Conservation (phyloP, 768 basidiomycete genomes). For the Boletus rubropictus region DNA sequence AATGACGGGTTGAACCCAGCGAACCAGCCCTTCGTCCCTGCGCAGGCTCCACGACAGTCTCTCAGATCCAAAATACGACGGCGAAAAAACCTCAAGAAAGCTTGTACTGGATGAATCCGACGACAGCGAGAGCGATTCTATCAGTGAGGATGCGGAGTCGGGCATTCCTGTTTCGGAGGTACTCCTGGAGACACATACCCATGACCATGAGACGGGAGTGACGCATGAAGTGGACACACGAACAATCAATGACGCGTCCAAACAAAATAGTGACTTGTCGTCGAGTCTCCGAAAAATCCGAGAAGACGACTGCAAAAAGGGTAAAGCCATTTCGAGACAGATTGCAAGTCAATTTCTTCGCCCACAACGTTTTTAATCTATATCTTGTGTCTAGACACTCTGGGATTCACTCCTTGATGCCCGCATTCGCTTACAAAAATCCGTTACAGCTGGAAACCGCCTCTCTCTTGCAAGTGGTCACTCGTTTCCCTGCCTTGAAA, state of each 20-base stretch:
- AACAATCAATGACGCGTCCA: conserved; percentile 10
- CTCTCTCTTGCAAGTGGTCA: conserved; percentile 53
- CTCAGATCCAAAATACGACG: conserved; percentile 75
- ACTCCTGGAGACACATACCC: conserved; percentile 1
- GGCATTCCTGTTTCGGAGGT: conserved; percentile 20
- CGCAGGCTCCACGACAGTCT: conserved; percentile 61
- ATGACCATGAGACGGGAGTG: conserved; percentile 11
- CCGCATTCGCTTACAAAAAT: conserved; percentile 90
- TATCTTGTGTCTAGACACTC: conserved; percentile 45
- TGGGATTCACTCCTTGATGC: conserved; percentile 88
- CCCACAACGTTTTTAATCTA: conserved; percentile 1
- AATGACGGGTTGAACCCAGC: conserved; percentile 2
- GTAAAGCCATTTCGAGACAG: conserved; percentile 77
- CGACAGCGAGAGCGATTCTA: conserved; percentile 7
- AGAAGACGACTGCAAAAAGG: conserved; percentile 73
- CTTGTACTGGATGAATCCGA: conserved; percentile 41
- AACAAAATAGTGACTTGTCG: conserved; percentile 39
- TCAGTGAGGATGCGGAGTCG: conserved; percentile 13
- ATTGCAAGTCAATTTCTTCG: conserved; percentile 48
- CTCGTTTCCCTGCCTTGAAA: background rate
- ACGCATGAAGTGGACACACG: conserved; percentile 7
- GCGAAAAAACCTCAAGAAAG: conserved; percentile 56
- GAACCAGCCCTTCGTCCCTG: conserved; percentile 58
- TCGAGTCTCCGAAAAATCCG: conserved; percentile 51
- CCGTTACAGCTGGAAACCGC: conserved; percentile 54